phyloP scores from a whole-genome alignment of 176 grass and related monocot species.

The Ensete glaucum region DNA sequence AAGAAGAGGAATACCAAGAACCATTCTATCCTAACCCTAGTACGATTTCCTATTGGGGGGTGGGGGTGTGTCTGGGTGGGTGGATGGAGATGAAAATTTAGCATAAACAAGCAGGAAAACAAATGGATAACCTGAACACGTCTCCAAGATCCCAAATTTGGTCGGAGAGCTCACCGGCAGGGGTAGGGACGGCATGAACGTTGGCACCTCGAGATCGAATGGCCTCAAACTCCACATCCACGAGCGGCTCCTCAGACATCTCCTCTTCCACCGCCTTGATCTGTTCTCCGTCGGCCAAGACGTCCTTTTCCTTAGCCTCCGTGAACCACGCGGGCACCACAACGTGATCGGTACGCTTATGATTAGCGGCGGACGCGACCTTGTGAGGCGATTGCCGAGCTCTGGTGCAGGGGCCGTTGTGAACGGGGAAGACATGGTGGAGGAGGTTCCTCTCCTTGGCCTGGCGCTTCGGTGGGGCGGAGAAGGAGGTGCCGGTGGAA shows the following conservation, averaged over 20 bases:
- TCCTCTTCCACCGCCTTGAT: slow-evolving; percentile 33
- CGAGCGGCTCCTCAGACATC: slow-evolving; percentile 28
- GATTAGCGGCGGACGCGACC: slow-evolving; percentile 20
- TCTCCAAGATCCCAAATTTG: slow-evolving; percentile 17
- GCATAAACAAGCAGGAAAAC: too few species aligned
- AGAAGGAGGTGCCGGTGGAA: slow-evolving; percentile 5
- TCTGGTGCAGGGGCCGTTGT: slow-evolving; percentile 89
- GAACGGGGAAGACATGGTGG: slow-evolving; percentile 46
- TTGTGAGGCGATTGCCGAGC: slow-evolving; percentile 88
- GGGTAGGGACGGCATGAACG: slow-evolving; percentile 85
- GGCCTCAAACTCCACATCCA: slow-evolving; percentile 52
- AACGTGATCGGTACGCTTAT: too few species aligned
- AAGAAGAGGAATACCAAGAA: too few species aligned
- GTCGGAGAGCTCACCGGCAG: slow-evolving; percentile 52
- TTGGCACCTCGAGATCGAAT: slow-evolving; percentile 72
- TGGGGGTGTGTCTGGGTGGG: too few species aligned
- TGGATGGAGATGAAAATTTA: not conserved
- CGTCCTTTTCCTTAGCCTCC: slow-evolving; percentile 26
- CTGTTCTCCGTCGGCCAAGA: slow-evolving; percentile 21
- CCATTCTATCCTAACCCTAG: not conserved
- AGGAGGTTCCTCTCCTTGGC: slow-evolving; percentile 85
- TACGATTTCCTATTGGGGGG: not conserved
- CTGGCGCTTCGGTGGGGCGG: slow-evolving; percentile 54
- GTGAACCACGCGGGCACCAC: not conserved
- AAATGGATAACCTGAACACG: not conserved